Evolutionary conservation across 306 rosid genomes (phyloP).

Genomic region (Trichosanthes truncata): DNA sequence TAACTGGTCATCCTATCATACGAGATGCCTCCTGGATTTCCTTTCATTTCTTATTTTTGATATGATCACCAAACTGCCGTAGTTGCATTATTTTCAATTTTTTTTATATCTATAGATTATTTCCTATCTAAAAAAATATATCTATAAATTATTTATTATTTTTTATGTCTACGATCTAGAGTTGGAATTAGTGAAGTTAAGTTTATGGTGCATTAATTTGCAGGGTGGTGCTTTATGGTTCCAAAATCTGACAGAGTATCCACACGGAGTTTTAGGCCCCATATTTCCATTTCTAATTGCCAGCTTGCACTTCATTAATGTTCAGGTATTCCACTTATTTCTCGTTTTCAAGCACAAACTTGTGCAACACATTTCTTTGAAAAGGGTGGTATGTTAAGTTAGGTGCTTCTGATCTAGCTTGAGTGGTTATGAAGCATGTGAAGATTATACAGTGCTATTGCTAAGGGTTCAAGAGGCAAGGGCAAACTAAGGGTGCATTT

Average conservation of each 20-base stretch:
- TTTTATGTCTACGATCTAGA: background rate
- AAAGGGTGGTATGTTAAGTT: background rate
- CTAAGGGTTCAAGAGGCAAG: background rate
- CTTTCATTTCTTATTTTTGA: background rate
- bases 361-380: background rate
- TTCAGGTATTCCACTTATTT: slow-evolving; percentile 49
- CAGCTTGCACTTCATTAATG: slow-evolving; percentile 56
- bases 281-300: slow-evolving; percentile 67
- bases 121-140: background rate
- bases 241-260: slow-evolving; percentile 60
- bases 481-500: too few relatives aligned
- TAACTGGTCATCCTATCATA: background rate
- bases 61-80: background rate
- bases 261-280: slow-evolving; percentile 66
- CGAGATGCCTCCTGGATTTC: background rate
- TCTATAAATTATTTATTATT: background rate
- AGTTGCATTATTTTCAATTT: background rate
- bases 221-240: slow-evolving; percentile 98
- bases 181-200: background rate
- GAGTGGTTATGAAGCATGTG: background rate
- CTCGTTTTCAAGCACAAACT: background rate
- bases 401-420: background rate
- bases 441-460: background rate
- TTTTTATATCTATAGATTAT: background rate
- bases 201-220: slow-evolving; percentile 14